Evolutionary conservation across 192 early-diverging fungal genomes (phyloP).

Genomic region (Diversispora eburnea): DNA sequence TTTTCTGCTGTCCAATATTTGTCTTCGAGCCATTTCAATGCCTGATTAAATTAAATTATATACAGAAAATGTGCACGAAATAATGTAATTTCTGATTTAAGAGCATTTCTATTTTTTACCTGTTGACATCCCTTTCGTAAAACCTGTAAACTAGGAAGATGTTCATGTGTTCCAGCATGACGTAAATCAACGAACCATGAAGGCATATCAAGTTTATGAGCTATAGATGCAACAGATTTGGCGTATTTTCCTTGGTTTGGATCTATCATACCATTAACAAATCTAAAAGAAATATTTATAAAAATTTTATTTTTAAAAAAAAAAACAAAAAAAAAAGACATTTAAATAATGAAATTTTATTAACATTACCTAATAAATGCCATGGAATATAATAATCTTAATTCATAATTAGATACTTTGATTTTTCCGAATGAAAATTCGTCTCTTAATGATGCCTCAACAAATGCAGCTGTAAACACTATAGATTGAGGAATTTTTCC

Average conservation of each 20-base stretch:
- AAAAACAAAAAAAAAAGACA: no score
- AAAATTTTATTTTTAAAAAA: not conserved
- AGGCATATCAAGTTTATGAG: conserved; percentile 52
- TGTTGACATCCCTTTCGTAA: conserved; percentile 47
- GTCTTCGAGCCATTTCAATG: conserved; percentile 52
- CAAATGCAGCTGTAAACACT: conserved; percentile 54
- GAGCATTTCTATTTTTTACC: conserved; percentile 22
- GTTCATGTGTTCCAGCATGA: conserved; percentile 63
- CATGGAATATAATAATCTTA: conserved; percentile 26
- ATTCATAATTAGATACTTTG: conserved; percentile 6
- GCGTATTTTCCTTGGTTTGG: conserved; percentile 33
- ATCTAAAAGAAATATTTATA: conserved; percentile 1
- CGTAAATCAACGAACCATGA: conserved; percentile 67
- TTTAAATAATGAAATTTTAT: not conserved
- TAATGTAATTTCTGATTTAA: not conserved
- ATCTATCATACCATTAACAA: conserved; percentile 29
- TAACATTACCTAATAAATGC: conserved; percentile 15
- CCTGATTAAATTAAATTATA: conserved; percentile 34
- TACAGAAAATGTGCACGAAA: no score
- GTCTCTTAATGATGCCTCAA: conserved; percentile 55
- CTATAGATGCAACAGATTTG: conserved; percentile 48
- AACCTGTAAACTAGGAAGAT: conserved; percentile 53
- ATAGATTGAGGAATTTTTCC: conserved; percentile 64
- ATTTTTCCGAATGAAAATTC: conserved; percentile 1
- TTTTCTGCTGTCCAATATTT: conserved; percentile 52